Evolutionary conservation across 139 green algal genomes (phyloP).

Genomic region (Pleodorina starrii): DNA sequence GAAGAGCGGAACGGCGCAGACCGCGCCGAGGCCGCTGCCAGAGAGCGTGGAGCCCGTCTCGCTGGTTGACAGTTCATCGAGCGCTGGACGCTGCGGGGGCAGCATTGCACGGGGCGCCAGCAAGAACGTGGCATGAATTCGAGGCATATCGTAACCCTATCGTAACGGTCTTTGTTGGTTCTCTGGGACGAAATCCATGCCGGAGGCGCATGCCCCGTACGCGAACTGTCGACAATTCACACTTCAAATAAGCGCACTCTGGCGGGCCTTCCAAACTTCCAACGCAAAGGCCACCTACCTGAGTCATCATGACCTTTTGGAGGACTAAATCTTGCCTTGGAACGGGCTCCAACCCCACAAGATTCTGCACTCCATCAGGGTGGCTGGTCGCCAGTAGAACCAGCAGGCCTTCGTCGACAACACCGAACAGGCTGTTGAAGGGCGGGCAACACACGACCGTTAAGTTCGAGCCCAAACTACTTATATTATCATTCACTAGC

Average conservation of each 20-base stretch:
- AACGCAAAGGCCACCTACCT: too few relatives aligned
- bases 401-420: neutral
- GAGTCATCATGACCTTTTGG: neutral
- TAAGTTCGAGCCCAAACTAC: too few relatives aligned
- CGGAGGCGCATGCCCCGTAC: too few relatives aligned
- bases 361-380: neutral
- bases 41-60: neutral
- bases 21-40: neutral
- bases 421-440: neutral
- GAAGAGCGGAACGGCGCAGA: constrained; percentile 18
- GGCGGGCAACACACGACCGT: neutral
- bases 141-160: too few relatives aligned
- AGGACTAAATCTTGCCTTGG: neutral
- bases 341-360: neutral
- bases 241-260: too few relatives aligned
- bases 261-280: too few relatives aligned
- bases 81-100: neutral
- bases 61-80: neutral
- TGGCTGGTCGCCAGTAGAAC: constrained; percentile 1
- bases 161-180: too few relatives aligned
- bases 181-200: too few relatives aligned
- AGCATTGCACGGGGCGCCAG: too few relatives aligned
- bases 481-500: too few relatives aligned
- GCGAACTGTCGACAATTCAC: too few relatives aligned
- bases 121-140: too few relatives aligned